Evolutionary conservation across 1,284 basidiomycete genomes (phyloP).

Genomic region (Naganishia cerealis): DNA sequence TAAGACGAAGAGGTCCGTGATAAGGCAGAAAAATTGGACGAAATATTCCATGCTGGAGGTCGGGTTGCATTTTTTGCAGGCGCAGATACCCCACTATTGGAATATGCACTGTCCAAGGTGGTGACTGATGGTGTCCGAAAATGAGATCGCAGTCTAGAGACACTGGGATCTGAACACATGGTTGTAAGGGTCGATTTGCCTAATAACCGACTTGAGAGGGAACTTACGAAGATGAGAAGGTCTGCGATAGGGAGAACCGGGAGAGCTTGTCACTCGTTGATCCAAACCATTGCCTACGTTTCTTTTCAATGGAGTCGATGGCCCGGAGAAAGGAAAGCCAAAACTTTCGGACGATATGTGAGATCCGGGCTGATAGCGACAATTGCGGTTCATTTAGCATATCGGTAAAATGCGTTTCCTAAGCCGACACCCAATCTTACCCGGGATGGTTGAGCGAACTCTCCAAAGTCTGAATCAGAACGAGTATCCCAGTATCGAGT

Average conservation of each 20-base stretch:
- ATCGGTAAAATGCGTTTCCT: conserved; percentile 47
- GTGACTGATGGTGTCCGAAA: conserved; percentile 57
- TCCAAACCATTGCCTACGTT: not conserved
- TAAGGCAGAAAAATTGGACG: conserved; percentile 69
- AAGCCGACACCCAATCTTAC: conserved; percentile 38
- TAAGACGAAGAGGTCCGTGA: conserved; percentile 66
- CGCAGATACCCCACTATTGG: conserved; percentile 43
- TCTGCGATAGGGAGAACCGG: conserved; percentile 14
- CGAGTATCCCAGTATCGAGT: not conserved
- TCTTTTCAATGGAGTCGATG: conserved; percentile 1
- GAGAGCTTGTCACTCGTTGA: not conserved
- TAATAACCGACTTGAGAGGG: conserved; percentile 36
- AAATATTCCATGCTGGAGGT: conserved; percentile 57
- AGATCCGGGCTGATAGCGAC: conserved; percentile 26
- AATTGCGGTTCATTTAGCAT: conserved; percentile 54
- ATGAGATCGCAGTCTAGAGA: conserved; percentile 74
- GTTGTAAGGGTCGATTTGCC: conserved; percentile 55
- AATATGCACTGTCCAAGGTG: conserved; percentile 55
- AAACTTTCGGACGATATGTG: conserved; percentile 8
- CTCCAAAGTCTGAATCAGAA: conserved; percentile 23
- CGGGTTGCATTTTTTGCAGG: conserved; percentile 41
- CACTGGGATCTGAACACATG: conserved; percentile 67
- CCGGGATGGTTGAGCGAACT: conserved; percentile 18
- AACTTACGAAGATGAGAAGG: conserved; percentile 40
- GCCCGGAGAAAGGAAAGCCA: not conserved